These are phyloP conservation scores for Chamaecyparis obtusa DNA, from an alignment of 75 land plant genomes.

Conservation along the genomic window DNA sequence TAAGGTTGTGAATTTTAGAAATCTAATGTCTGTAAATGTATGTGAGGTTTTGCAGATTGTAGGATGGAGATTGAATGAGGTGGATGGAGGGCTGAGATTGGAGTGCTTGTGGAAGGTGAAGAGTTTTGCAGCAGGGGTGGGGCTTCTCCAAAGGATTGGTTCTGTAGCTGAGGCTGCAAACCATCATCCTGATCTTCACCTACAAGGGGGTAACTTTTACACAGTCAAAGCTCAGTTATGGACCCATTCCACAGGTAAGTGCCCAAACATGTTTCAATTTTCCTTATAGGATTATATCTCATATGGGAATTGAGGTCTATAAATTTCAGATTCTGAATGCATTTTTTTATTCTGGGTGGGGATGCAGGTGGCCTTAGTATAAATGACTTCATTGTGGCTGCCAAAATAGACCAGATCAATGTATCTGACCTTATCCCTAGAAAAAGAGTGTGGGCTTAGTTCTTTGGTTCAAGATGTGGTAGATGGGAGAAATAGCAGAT, in stretches of 20 bases:
- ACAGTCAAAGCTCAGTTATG: conserved; percentile 74
- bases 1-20: too few relatives aligned
- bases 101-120: conserved; percentile 83
- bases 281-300: background rate
- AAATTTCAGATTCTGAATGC: background rate
- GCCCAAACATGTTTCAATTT: background rate
- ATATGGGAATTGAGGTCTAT: background rate
- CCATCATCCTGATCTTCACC: conserved; percentile 59
- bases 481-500: background rate
- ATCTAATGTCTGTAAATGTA: background rate
- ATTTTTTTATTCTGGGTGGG: background rate
- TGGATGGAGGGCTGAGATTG: conserved; percentile 49
- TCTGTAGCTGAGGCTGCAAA: conserved; percentile 43
- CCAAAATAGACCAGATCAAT: conserved; percentile 77
- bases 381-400: conserved; percentile 90
- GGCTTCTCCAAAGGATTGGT: conserved; percentile 59
- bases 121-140: conserved; percentile 56
- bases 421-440: conserved; percentile 70
- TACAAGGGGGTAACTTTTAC: conserved; percentile 43
- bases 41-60: conserved; percentile 47
- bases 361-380: conserved; percentile 87
- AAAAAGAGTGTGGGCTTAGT: conserved; percentile 72
- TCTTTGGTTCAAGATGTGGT: background rate
- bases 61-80: conserved; percentile 78
- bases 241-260: conserved; percentile 72